These are phyloP conservation scores for Mayamaea pseudoterrestris DNA, from an alignment of 108 stramenopile genomes.

Conservation along the genomic window DNA sequence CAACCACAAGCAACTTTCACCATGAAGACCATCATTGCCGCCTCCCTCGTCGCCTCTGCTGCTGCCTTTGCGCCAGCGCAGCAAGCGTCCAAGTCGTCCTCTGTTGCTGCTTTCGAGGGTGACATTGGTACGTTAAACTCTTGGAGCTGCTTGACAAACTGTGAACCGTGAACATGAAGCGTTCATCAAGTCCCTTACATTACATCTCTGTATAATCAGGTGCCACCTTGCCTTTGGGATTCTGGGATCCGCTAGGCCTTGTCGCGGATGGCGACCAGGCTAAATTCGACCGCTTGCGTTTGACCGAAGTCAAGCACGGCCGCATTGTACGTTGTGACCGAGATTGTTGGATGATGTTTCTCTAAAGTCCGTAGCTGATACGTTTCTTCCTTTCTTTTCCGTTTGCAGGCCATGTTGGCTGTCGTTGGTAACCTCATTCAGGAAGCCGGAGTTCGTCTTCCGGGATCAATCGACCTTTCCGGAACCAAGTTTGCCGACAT, in stretches of 20 bases:
- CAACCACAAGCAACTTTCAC: no score
- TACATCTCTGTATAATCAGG: no score
- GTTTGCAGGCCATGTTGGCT: conserved; percentile 54
- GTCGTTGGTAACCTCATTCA: conserved; percentile 76
- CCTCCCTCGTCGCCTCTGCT: conserved; percentile 20
- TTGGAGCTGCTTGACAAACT: no score
- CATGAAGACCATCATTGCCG: conserved; percentile 17
- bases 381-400: no score
- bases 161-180: no score
- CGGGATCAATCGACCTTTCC: conserved; percentile 41
- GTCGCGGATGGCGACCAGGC: conserved; percentile 33
- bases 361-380: no score
- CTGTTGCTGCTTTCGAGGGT: no score
- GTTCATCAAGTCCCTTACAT: no score
- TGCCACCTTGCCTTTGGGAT: conserved; percentile 40
- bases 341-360: no score
- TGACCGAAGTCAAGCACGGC: conserved; percentile 88
- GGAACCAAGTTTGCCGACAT: conserved; percentile 46
- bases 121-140: no score
- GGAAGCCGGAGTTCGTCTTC: conserved; percentile 45
- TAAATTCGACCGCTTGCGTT: conserved; percentile 57
- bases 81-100: neutral
- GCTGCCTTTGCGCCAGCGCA: conserved; percentile 37
- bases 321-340: no score
- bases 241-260: conserved; percentile 47